Base-by-base conservation (phyloP, 1,284 basidiomycete species). In the Ustilago cynodontis region DNA sequence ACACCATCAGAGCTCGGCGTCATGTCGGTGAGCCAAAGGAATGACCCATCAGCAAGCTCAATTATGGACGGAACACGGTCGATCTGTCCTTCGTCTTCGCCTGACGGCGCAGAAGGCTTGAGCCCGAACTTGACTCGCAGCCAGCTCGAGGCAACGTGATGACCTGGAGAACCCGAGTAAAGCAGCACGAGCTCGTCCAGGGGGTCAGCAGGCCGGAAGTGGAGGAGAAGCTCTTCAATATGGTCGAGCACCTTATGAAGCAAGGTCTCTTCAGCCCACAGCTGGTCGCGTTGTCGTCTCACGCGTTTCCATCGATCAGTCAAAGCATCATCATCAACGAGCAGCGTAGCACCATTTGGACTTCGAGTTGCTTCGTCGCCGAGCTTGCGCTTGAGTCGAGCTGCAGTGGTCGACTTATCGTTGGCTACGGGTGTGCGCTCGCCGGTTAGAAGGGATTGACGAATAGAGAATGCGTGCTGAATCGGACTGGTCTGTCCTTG, bases 71-170 rank as follows among this genome's bases (percentile, higher is more conserved):
- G 45, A 18, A 64, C 65, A 3, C 65, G 59, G 16, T 60, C 70
- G 20, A 18, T 11, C 16, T 57, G 58, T 9, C 9, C 31, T 1
- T 53, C 51, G 29, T 31, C 22, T 18, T 28, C 26, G 13, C 14
- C 31, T n/a, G 55, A 29, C 2, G 58, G 59, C 18, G 52, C 41
- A 3, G 57, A 24, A 18, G 61, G 55, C 37, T 58, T 63, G 16
- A 72, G 63, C 1, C 74, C 74, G 18, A 79, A 68, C 28, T 79
- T 79, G 63, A 66, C 57, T 2, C 78, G 67, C 14, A 79, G 57
- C 78, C 78, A 79, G 31, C 68, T 62, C 5, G 78, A 77, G 1
- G 71, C 75, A 3, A 72, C 69, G 13, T 71, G 69, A 41, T 66
- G 58, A 24, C 58, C 47, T 10, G 64, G 64, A 2, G 74, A 64